Base-by-base conservation (phyloP, 108 stramenopile genomes). In the Skeletonema potamos region DNA sequence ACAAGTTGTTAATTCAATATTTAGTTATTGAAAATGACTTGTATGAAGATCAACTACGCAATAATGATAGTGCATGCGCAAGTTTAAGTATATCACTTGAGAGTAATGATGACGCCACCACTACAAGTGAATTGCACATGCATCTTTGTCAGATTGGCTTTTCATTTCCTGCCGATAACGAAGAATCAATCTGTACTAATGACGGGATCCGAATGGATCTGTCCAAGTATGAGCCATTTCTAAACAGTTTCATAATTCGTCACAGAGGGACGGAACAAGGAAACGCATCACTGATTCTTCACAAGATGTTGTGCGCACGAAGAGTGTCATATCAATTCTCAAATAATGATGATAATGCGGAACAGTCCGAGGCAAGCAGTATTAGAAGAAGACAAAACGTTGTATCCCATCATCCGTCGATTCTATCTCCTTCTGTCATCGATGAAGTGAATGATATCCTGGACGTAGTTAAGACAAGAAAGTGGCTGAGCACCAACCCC, bases 401-500 rank as follows among this genome's bases (percentile, higher is more conserved):
- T 18, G 41, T 76, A 18, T 68, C 74, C 22, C 74, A 54, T 1
- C 46, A 68, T 32, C 32, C 60, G 44, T 26, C 61, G 6, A 2
- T 68, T 27, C 27, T 76, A 20, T n/a, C 62, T 4, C 26, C 62
- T 8, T 36, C 43, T 8, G 62, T 76, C 17, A 69, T 76, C 28
- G 27, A 27, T 12, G 43, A 69, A 4, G 32, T 76, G 20, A 30
- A 67, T 2, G 54, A 46, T 6, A 61, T 76, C 15, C 4, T 76
- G 18, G 56, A 67, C 1, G 61, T 41, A 1, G 48, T 76, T 27
- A 76, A 69, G 56, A 32, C 67, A 4, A 28, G 54, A 22, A 17
- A 69, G 57, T 87, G 84, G 86, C 60, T 87, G 9, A 89, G 87
- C 56, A 83, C 72, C 27, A 91, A 91, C 78, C 87, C 85, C 13